phyloP scores from a whole-genome alignment of 768 basidiomycete genomes.

The Crassisporium funariophilum region DNA sequence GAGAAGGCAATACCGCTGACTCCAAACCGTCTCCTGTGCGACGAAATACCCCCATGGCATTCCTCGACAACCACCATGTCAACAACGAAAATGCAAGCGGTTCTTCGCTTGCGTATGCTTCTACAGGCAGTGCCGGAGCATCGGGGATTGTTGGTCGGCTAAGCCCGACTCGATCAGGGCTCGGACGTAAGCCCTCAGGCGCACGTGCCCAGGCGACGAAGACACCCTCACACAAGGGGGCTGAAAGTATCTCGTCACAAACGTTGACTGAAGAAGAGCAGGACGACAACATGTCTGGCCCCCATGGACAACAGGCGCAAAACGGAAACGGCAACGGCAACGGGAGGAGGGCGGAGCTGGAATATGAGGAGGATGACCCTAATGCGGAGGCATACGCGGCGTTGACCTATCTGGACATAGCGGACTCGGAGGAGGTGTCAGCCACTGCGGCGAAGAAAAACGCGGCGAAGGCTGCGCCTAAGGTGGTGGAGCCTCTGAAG shows the following conservation, averaged over 20 bases:
- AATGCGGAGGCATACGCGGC: conserved; percentile 78
- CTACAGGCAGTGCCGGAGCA: conserved; percentile 6
- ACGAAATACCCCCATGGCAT: conserved; percentile 42
- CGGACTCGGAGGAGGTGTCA: conserved; percentile 41
- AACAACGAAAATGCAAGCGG: conserved; percentile 21
- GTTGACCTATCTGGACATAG: conserved; percentile 68
- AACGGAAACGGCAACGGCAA: conserved; percentile 15
- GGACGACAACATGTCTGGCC: conserved; percentile 17
- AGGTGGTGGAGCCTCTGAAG: conserved; percentile 41
- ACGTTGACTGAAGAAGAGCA: conserved; percentile 20
- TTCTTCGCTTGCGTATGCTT: conserved; percentile 10
- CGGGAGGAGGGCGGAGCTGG: no score
- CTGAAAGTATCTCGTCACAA: conserved; percentile 40
- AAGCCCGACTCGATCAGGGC: conserved; percentile 40
- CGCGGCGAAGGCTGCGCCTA: no score
- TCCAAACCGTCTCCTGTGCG: conserved; percentile 27
- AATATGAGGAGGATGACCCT: conserved; percentile 30
- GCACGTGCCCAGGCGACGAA: conserved; percentile 71
- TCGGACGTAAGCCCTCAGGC: conserved; percentile 77
- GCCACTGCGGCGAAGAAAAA: conserved; percentile 28
- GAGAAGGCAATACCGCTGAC: conserved; percentile 9
- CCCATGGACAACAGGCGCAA: conserved; percentile 15
- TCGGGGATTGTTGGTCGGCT: conserved; percentile 25
- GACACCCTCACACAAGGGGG: conserved; percentile 41
- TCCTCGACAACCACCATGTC: conserved; percentile 28